Conservation (phyloP, 495 filamentous ascomycete genomes). For the Aspergillus leporis region DNA sequence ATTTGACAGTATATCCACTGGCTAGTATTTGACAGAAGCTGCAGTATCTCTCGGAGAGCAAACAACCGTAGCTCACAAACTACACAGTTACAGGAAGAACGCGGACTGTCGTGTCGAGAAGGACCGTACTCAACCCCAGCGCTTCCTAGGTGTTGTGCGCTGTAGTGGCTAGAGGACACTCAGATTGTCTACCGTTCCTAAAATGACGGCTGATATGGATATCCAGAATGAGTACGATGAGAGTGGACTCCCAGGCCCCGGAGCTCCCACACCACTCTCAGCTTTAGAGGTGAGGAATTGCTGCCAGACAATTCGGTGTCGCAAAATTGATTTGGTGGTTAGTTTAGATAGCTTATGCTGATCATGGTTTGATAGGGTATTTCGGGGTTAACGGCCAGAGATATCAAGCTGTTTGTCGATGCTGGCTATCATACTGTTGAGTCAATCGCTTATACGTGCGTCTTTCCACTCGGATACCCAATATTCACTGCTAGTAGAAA, state of each 20-base stretch:
- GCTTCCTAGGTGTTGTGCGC: neutral
- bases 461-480: conserved; percentile 10
- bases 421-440: conserved; percentile 95
- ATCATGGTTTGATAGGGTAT: conserved; percentile 57
- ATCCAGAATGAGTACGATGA: conserved; percentile 64
- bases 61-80: neutral
- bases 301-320: neutral
- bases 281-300: conserved; percentile 72
- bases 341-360: neutral
- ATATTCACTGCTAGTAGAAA: neutral
- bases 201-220: conserved; percentile 61
- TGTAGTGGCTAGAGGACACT: neutral
- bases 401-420: conserved; percentile 90
- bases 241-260: conserved; percentile 70
- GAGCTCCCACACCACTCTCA: conserved; percentile 87
- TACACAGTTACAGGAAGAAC: neutral
- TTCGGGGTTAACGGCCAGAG: conserved; percentile 84
- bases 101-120: neutral
- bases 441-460: conserved; percentile 85
- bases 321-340: neutral
- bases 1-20: neutral
- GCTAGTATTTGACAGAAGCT: neutral
- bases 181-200: conserved; percentile 1
- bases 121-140: neutral
- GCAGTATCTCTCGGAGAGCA: neutral